Evolutionary conservation across 148 eudicot species (phyloP), one percentile per base, ranked within the genome.

Genomic region (Silene uniflora): DNA sequence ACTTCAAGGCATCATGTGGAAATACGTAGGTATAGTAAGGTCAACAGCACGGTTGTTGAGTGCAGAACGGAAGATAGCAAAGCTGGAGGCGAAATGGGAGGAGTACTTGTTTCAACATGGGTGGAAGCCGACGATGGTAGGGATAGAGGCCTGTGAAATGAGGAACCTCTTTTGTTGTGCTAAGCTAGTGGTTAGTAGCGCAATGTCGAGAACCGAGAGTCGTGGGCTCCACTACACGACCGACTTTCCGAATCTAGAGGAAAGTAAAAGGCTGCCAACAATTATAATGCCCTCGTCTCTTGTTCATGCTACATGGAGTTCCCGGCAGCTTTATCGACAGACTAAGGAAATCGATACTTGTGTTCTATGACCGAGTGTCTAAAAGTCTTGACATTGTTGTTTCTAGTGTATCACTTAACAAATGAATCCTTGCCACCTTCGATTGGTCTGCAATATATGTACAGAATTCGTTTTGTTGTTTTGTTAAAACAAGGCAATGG

Each of bases 61-160:
- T 1, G 99, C 99, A 1, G 96, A 92, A 79, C 81, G 70, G 80
- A 89, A 84, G 86, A 95, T 95, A 23, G 91, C 89, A 11, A 89
- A 89, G 78, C 70, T 95, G 81, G 99, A 95, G 78, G 72, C 86
- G 63, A 89, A 91, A 70, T 95, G 99, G 97, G 97, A 95, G 78
- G 85, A 86, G 3, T 92, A 87, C 77, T 78, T 95, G 72, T 95
- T 92, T 71, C 91, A 87, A 76, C 92, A 88, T 27, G 97, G 99
- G 54, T 95, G 99, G 99, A 91, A 91, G 62, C 92, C 92, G 24
- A 90, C 91, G 6, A 95, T 91, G 97, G 97, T 91, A 6, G 97
- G 91, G 61, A 78, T 90, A 0, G 97, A 88, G 77, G 94, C 93
- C 39, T 95, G 99, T 73, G 99, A 95, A 80, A 90, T 92, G 98